A percentile compares a stretch with the other conserved stretches of the same genome.
Conservation (phyloP, 768 basidiomycete species). For the Ramaria sp. region DNA sequence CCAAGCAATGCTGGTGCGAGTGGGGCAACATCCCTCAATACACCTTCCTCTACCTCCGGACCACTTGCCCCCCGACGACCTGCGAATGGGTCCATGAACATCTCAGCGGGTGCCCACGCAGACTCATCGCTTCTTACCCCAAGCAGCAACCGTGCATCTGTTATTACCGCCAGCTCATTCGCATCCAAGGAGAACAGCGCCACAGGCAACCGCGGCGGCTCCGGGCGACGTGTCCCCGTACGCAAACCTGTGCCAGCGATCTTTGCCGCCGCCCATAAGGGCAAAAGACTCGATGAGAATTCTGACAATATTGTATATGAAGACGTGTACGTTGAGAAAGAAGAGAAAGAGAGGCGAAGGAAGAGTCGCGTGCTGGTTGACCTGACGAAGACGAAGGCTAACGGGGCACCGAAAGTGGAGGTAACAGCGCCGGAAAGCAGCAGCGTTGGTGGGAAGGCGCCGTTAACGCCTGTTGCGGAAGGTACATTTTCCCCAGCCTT, state of each 20-base stretch:
- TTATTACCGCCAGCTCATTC: slow-evolving; percentile 5
- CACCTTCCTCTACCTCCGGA: not conserved
- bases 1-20: not conserved
- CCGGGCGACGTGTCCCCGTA: slow-evolving; percentile 3
- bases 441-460: not conserved
- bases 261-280: slow-evolving; percentile 10
- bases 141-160: slow-evolving; percentile 20
- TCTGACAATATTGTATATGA: slow-evolving; percentile 9
- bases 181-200: slow-evolving; percentile 6
- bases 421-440: not conserved
- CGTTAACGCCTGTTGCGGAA: slow-evolving; percentile 3
- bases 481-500: not conserved
- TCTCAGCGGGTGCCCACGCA: not conserved
- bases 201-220: not conserved
- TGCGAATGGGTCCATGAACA: not conserved
- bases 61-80: not conserved
- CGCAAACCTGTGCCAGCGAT: slow-evolving; percentile 26
- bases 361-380: slow-evolving; percentile 10
- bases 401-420: not conserved
- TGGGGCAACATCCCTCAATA: not conserved
- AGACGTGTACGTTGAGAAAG: not conserved
- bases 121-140: not conserved
- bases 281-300: slow-evolving; percentile 7
- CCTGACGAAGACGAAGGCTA: slow-evolving; percentile 16
- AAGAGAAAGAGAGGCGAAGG: not conserved